A percentile compares a stretch with the other conserved stretches of the same genome.
These are phyloP conservation scores for Angophora floribunda DNA, from an alignment of 345 rosid genomes.

Conservation along the genomic window DNA sequence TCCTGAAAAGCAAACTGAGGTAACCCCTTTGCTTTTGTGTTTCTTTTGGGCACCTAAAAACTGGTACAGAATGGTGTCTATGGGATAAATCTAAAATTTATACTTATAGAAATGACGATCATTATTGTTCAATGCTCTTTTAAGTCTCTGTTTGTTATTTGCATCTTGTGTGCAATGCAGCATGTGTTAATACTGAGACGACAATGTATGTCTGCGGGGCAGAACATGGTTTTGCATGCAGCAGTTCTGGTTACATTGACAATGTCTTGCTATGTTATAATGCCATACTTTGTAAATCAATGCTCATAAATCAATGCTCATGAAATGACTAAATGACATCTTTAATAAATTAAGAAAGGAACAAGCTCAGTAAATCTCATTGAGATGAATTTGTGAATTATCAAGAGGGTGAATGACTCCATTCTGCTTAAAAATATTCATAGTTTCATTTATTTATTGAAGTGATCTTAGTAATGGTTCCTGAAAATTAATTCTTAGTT, in stretches of 20 bases:
- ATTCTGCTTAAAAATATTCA: not conserved
- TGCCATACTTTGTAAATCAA: not conserved
- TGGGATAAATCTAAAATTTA: not conserved
- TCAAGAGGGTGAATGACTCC: not conserved
- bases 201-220: not conserved
- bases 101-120: not conserved
- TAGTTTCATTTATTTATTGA: not conserved
- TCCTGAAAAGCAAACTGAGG: constrained; percentile 9
- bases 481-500: not conserved
- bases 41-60: not conserved
- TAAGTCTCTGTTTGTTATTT: not conserved
- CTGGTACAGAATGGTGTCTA: not conserved
- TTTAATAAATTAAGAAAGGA: not conserved
- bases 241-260: not conserved
- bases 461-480: not conserved
- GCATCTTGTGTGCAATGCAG: not conserved
- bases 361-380: not conserved
- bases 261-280: not conserved
- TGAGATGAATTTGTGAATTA: not conserved
- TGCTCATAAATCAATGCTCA: not conserved
- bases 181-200: not conserved
- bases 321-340: not conserved
- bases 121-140: not conserved
- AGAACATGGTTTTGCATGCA: not conserved
- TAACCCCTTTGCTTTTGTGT: not conserved